phyloP scores from a whole-genome alignment of 1,139 yeast genomes.

The Geotrichum aggregatum region DNA sequence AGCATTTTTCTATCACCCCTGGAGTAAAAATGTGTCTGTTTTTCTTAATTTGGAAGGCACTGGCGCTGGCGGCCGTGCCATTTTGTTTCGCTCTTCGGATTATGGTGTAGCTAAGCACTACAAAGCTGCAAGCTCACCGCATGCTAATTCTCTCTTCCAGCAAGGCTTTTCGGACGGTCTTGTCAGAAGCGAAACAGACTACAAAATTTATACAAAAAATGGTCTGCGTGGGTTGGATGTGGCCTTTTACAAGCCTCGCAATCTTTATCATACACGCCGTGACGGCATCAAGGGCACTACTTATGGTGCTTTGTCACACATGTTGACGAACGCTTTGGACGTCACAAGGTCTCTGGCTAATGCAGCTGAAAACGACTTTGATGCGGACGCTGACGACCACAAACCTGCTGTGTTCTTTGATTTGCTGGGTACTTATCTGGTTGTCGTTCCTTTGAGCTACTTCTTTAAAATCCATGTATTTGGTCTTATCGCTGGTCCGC shows the following conservation, averaged over 20 bases:
- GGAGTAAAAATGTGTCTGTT: conserved; percentile 59
- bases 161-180: conserved; percentile 75
- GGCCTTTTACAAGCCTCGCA: conserved; percentile 72
- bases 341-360: conserved; percentile 45
- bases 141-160: conserved; percentile 73
- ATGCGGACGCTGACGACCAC: conserved; percentile 26
- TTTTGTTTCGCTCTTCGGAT: conserved; percentile 80
- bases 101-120: conserved; percentile 63
- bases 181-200: conserved; percentile 81
- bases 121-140: conserved; percentile 51
- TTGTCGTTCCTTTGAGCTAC: conserved; percentile 49
- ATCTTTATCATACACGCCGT: conserved; percentile 71
- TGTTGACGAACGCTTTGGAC: conserved; percentile 69
- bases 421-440: conserved; percentile 52
- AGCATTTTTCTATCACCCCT: conserved; percentile 68
- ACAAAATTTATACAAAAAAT: conserved; percentile 58
- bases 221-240: conserved; percentile 83
- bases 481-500: conserved; percentile 53
- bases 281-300: conserved; percentile 67
- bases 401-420: conserved; percentile 58
- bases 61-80: conserved; percentile 88
- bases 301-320: conserved; percentile 71
- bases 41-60: conserved; percentile 92
- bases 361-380: conserved; percentile 41
- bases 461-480: conserved; percentile 49